Evolutionary conservation across 176 grass and related monocot species (phyloP).

Genomic region (Oryza coarctata): DNA sequence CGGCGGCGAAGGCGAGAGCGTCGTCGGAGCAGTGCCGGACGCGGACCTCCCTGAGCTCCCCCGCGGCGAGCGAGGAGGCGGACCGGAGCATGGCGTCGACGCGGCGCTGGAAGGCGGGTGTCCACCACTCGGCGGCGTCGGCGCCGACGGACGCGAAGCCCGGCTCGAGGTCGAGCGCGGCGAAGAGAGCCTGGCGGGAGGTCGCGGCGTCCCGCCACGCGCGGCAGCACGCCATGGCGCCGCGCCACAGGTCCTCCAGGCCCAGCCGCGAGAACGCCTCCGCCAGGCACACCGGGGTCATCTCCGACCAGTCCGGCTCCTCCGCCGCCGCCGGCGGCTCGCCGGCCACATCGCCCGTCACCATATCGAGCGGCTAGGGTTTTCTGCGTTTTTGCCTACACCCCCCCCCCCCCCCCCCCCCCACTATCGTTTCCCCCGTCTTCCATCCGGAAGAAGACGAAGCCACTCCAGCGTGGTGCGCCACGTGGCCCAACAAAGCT

Average conservation of each 20-base stretch:
- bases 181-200: conserved; percentile 53
- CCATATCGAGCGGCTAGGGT: conserved; percentile 22
- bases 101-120: conserved; percentile 84
- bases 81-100: conserved; percentile 81
- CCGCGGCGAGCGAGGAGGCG: conserved; percentile 51
- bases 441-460: too few species aligned
- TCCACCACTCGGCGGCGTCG: conserved; percentile 73
- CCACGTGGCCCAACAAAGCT: too few species aligned
- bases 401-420: too few species aligned
- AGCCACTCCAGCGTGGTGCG: too few species aligned
- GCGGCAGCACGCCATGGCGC: conserved; percentile 71
- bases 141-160: conserved; percentile 51
- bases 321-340: not conserved
- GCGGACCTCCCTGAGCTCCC: conserved; percentile 52
- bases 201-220: conserved; percentile 68
- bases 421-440: too few species aligned
- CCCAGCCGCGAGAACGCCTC: conserved; percentile 68
- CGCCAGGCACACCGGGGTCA: conserved; percentile 69
- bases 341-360: not conserved
- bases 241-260: conserved; percentile 68
- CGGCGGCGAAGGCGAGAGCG: conserved; percentile 53
- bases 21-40: conserved; percentile 80
- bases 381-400: not conserved
- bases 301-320: conserved; percentile 68
- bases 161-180: conserved; percentile 59